Evolutionary conservation across 2,329 filamentous ascomycete genomes (phyloP).

Genomic region (Lecanicillium sp.): DNA sequence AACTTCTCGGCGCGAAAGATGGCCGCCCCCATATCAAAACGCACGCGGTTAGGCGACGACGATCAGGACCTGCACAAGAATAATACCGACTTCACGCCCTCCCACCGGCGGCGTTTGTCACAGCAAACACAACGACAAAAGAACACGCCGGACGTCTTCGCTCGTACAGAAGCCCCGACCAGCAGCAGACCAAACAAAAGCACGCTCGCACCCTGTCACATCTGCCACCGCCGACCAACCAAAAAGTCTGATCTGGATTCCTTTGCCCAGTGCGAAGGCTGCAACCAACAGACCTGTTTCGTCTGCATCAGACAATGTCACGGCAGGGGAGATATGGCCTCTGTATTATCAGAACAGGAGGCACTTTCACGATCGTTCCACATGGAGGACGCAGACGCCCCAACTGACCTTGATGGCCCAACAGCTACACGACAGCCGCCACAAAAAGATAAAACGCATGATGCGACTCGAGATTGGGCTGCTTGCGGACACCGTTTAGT

Average conservation of each 20-base stretch:
- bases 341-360: constrained; percentile 27
- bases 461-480: constrained; percentile 29
- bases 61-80: background rate
- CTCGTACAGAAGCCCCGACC: background rate
- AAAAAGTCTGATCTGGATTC: constrained; percentile 61
- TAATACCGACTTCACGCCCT: background rate
- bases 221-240: constrained; percentile 60
- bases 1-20: constrained; percentile 4
- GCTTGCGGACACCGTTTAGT: constrained; percentile 43
- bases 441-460: constrained; percentile 14
- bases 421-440: background rate
- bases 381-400: constrained; percentile 44
- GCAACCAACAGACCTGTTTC: constrained; percentile 57
- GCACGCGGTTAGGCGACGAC: background rate
- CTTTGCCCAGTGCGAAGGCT: constrained; percentile 58
- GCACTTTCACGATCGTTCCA: constrained; percentile 39
- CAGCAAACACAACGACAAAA: background rate
- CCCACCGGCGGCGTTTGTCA: background rate
- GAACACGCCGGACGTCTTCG: background rate
- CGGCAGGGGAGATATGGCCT: constrained; percentile 34
- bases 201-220: constrained; percentile 53
- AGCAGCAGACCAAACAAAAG: background rate
- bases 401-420: constrained; percentile 8
- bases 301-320: constrained; percentile 62
- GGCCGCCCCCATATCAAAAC: constrained; percentile 7